Evolutionary conservation across 331 rosid species (phyloP), one percentile per base, ranked within the genome.

Genomic region (Erythrophleum ivorense): DNA sequence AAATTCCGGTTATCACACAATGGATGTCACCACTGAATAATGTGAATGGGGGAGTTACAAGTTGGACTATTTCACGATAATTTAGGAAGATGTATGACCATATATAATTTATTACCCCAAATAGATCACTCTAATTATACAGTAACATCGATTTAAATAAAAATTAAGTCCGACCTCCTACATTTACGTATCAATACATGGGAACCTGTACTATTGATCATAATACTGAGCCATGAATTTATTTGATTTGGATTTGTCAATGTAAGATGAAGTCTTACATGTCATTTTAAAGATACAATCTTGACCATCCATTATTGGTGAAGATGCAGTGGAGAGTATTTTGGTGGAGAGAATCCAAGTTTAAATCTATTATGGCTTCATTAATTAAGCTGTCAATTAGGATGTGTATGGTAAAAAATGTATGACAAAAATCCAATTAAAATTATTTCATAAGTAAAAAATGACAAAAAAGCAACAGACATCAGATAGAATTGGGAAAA

Each of bases 1-100:
- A 11, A 21, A 13, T 7, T 70, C 75, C 40, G 31, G 29, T 34
- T 7, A 70, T 45, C 14, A 2, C 73, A n/a, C 36, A 2, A 13
- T 19, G 40, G 9, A 71, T 71, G 24, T 53, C 60, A 0, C 76
- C 59, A 14, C 29, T 71, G 62, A 72, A 29, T 52, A 52, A 52
- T 52, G 43, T 72, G 63, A 50, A 52, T 72, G 43, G 5, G 3
- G 70, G 48, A 55, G 63, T 72, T 50, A 72, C 77, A 50, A 72
- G 46, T 72, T 19, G 24, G 45, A 72, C 77, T 52, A 16, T 13
- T 71, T 72, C 16, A 15, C 34, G 46, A 50, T 62, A 15, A 71
- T 48, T 31, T 71, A 15, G 31, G 77, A 72, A 46, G 77, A 52
- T 18, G 15, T 34, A 53, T 53, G n/a, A 33, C 46, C 63, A 36